A percentile compares a stretch with the other conserved stretches of the same genome.
Evolutionary conservation across 2,329 filamentous ascomycete genomes (phyloP).

Genomic region (Colletotrichum sp.): DNA sequence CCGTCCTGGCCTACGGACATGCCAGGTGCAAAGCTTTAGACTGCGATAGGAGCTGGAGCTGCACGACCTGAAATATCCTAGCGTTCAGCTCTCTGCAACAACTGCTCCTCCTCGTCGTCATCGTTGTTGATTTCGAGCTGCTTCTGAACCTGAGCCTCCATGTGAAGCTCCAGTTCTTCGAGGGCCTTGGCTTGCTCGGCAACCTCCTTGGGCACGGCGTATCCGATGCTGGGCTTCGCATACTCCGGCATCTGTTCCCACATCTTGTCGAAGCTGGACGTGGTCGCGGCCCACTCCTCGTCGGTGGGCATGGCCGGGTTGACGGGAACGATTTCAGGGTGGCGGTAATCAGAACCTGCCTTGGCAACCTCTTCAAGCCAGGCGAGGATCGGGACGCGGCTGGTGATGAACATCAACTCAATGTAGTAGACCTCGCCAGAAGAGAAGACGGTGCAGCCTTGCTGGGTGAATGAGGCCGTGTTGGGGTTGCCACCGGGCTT

Average conservation of each 20-base stretch:
- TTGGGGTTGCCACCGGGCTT: constrained; percentile 45
- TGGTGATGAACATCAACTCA: constrained; percentile 67
- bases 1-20: not conserved
- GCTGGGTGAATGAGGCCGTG: constrained; percentile 41
- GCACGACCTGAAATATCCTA: not conserved
- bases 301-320: constrained; percentile 14
- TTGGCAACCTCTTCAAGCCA: constrained; percentile 66
- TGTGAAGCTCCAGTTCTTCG: not conserved
- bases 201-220: not conserved
- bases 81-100: not conserved
- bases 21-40: not conserved
- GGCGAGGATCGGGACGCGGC: constrained; percentile 57
- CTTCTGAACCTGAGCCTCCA: not conserved
- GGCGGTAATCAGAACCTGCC: constrained; percentile 37
- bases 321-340: constrained; percentile 40
- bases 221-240: constrained; percentile 30
- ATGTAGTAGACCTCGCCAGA: constrained; percentile 63
- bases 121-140: not conserved
- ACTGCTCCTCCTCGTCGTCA: not conserved
- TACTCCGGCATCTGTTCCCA: constrained; percentile 36
- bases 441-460: constrained; percentile 74
- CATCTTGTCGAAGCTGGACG: constrained; percentile 27
- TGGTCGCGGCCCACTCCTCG: constrained; percentile 13
- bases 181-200: not conserved
- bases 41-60: not conserved